phyloP scores from a whole-genome alignment of 495 filamentous ascomycete species.

The Penicillium nucicola region DNA sequence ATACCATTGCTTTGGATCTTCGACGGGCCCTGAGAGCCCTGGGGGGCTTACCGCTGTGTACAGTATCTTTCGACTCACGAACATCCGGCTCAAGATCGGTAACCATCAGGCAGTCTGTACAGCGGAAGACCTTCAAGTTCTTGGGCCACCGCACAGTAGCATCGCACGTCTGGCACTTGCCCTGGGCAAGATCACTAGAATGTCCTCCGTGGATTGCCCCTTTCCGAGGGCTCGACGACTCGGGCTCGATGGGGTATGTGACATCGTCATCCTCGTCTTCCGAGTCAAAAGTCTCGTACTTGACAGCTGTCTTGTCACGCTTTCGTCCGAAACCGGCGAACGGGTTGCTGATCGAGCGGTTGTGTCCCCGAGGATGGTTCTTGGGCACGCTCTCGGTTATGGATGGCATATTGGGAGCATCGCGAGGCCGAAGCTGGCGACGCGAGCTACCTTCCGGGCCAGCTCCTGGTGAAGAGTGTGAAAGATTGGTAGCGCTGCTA shows the following conservation, averaged over 20 bases:
- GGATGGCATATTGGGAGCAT: constrained; percentile 28
- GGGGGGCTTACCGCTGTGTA: background rate
- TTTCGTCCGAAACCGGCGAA: constrained; percentile 56
- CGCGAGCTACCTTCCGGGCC: constrained; percentile 16
- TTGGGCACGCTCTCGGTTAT: constrained; percentile 19
- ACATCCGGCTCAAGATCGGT: constrained; percentile 68
- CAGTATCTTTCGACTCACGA: constrained; percentile 17
- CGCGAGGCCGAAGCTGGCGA: constrained; percentile 21
- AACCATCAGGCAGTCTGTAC: constrained; percentile 80
- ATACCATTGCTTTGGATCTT: constrained; percentile 6
- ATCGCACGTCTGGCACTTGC: constrained; percentile 80
- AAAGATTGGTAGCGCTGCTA: constrained; percentile 16
- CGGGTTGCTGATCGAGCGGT: constrained; percentile 73
- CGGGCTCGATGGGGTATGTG: constrained; percentile 23
- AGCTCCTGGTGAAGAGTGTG: constrained; percentile 11
- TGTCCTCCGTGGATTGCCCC: constrained; percentile 18
- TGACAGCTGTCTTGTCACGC: constrained; percentile 30
- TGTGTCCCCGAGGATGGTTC: constrained; percentile 45
- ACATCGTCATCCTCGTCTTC: constrained; percentile 42
- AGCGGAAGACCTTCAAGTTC: constrained; percentile 71
- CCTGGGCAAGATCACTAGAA: constrained; percentile 52
- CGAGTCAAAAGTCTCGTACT: constrained; percentile 35
- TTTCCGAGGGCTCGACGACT: constrained; percentile 34
- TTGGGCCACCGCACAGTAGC: constrained; percentile 81
- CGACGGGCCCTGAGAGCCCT: background rate